Evolutionary conservation across 176 grass and related monocot species (phyloP), one percentile per base, ranked within the genome.

Genomic region (Areca catechu): DNA sequence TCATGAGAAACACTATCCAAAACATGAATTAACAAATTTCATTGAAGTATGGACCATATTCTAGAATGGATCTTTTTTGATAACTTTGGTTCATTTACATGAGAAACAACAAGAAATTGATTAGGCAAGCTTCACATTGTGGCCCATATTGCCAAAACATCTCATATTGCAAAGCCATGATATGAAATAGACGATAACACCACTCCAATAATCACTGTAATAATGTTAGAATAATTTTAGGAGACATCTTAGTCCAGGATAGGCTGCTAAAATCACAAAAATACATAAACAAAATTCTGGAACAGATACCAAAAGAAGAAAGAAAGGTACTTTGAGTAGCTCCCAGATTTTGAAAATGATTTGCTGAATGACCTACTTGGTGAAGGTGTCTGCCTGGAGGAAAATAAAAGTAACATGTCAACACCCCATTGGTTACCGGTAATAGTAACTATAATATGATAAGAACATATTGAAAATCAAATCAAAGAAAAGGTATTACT

Each of bases 281-380:
- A 12, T 12, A 43, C 14, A 43, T 43, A 43, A 43, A 43, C 9
- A 12, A 43, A 43, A 12, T 9, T 43, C 34, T 14, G 14, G 10
- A 43, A 43, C 34, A 14, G 10, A 12, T 61, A 25, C 27, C 27
- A 6, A 29, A 69, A 37, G 19, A 48, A 62, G 70, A 78, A 24
- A 16, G 20, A 62, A 66, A 22, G 34, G 34, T 43, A 43, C 19
- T 25, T 37, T 61, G 63, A 49, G 25, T 49, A 74, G 49, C n/a
- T 79, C 25, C 56, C 54, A 49, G 53, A 73, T 71, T 71, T 79
- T 56, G 70, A 59, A 62, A 65, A 16, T 57, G 70, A 74, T 65
- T 53, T 74, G 70, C 70, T 74, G 56, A 10, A 56, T 5, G 70
- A 74, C 20, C 50, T 25, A 51, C 61, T 66, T 79, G 54, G 54